Percentiles rank a stretch among this genome's conserved stretches.
These are phyloP conservation scores for Phytophthora colocasiae DNA, from an alignment of 352 stramenopile genomes.

Conservation along the genomic window DNA sequence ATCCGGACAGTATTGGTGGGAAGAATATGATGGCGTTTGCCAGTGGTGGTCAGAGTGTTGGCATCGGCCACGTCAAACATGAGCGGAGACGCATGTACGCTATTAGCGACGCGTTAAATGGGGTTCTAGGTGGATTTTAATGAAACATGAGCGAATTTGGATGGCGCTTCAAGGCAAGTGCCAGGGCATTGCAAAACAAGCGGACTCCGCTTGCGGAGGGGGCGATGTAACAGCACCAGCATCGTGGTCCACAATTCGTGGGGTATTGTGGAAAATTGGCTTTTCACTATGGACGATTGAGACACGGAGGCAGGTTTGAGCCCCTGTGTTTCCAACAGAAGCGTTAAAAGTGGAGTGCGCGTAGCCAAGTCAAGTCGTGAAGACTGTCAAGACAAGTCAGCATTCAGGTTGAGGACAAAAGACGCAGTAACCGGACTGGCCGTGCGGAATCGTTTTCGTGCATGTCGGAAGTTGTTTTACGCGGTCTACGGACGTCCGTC, in stretches of 20 bases:
- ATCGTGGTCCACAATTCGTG: too few species aligned
- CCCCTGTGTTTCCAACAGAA: neutral
- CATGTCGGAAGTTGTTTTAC: too few species aligned
- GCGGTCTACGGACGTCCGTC: neutral
- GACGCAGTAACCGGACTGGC: too few species aligned
- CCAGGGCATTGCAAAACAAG: neutral
- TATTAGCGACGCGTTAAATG: constrained; percentile 80
- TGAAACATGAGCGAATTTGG: neutral
- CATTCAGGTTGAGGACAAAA: too few species aligned
- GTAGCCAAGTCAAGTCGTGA: neutral
- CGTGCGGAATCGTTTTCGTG: too few species aligned
- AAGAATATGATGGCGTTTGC: constrained; percentile 46
- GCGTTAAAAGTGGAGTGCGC: neutral
- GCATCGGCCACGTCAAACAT: constrained; percentile 74
- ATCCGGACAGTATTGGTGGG: constrained; percentile 26
- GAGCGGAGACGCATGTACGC: constrained; percentile 77
- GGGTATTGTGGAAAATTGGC: too few species aligned
- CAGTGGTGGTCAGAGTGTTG: constrained; percentile 68
- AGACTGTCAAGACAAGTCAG: neutral
- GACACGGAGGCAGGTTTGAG: neutral
- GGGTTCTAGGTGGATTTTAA: constrained; percentile 75
- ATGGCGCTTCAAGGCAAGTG: neutral
- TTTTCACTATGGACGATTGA: too few species aligned
- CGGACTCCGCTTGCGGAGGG: too few species aligned
- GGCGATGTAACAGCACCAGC: too few species aligned